Evolutionary conservation across 805 yeast species (phyloP).

Genomic region (Lipomyces mesembrius): DNA sequence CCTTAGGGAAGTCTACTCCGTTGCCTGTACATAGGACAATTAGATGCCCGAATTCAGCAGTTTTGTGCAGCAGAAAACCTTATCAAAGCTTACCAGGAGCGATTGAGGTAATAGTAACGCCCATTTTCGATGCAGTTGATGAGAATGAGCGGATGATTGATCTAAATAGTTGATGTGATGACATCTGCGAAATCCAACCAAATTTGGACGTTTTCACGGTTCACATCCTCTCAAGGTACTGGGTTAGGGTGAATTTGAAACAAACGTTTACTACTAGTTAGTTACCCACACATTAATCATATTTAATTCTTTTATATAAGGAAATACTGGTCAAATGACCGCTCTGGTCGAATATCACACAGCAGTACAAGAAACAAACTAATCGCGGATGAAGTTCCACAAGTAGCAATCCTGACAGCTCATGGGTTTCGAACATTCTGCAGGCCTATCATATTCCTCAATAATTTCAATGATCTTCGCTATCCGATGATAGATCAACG

Average conservation of each 20-base stretch:
- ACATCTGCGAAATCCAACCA: slow-evolving; percentile 6
- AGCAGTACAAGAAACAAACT: background rate
- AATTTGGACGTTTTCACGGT: background rate
- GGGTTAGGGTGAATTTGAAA: too few relatives aligned
- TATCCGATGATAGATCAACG: slow-evolving; percentile 83
- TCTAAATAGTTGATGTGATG: slow-evolving; percentile 9
- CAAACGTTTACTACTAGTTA: too few relatives aligned
- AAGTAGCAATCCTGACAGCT: slow-evolving; percentile 33
- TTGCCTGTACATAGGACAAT: slow-evolving; percentile 59
- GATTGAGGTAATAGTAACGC: slow-evolving; percentile 47
- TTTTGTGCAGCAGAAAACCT: background rate
- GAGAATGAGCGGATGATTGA: slow-evolving; percentile 21
- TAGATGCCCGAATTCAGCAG: background rate
- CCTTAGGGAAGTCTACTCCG: slow-evolving; percentile 81
- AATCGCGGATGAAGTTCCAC: slow-evolving; percentile 27
- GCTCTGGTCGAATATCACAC: background rate
- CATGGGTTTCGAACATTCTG: slow-evolving; percentile 55
- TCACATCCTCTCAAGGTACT: too few relatives aligned
- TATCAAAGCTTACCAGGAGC: slow-evolving; percentile 45
- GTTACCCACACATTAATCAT: too few relatives aligned
- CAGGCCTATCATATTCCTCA: slow-evolving; percentile 71
- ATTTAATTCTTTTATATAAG: background rate
- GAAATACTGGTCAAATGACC: background rate
- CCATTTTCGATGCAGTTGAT: slow-evolving; percentile 43
- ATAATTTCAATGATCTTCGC: slow-evolving; percentile 85